Base-by-base conservation (phyloP, 2,329 filamentous ascomycete species). In the Neonectria sp. region DNA sequence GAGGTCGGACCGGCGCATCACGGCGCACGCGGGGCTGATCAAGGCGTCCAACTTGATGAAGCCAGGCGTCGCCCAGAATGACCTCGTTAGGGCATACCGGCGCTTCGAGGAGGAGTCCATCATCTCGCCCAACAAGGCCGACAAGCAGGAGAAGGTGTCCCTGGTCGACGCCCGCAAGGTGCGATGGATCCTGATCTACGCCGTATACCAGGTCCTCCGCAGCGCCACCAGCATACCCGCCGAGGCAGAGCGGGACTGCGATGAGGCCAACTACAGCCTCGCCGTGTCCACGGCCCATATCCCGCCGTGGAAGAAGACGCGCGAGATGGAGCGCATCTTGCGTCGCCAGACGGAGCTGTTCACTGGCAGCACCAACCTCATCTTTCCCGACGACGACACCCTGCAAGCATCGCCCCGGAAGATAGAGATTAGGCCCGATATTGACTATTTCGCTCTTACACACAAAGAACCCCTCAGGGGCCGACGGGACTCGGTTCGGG, bases 131-230 rank as follows among this genome's bases (percentile, higher is more conserved):
- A 81, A 83, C 24, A 90, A 87, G 67, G 81, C 82, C 1, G 88
- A 91, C 65, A 89, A 88, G 63, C 67, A 78, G 6, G 88, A 90
- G 40, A 90, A 88, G 74, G 75, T 82, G 3, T 79, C 79, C 0
- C 81, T 89, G 12, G 83, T 86, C 9, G 93, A 95, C 69, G 92
- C 89, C 1, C 89, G 93, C 46, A 95, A 94, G 78, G 88, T 95
- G 17, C 86, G 93, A 45, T 96, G 93, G 93, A 88, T 95, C 33
- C 77, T 95, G 40, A 86, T 95, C 7, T 95, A 95, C 74, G 87
- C 90, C 21, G 86, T 90, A 4, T 86, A 94, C 63, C 93, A 96
- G 77, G 91, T 90, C n/a, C 85, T 96, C 1, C 86, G 88, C 11
- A 89, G 88, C 60, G 90, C 90, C 43, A 91, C 89, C 1, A 82